Base-by-base conservation (phyloP, 2,329 filamentous ascomycete genomes). In the Paramyrothecium sp. region DNA sequence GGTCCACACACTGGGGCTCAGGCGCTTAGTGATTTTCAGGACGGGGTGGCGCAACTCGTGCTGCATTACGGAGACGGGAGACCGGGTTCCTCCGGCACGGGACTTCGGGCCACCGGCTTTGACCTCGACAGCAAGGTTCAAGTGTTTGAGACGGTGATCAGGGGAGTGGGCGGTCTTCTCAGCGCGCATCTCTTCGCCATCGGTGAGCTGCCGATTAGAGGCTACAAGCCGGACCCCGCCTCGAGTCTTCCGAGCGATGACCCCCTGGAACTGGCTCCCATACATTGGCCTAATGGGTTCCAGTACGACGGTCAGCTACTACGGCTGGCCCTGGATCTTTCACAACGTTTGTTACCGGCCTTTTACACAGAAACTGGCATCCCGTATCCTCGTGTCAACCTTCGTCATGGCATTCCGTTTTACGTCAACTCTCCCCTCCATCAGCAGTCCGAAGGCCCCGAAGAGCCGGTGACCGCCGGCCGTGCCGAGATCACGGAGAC, bases 41-140 rank as follows among this genome's bases (percentile, higher is more conserved):
- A 90, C 60, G 92, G 92, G 21, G 83, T 97, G 26, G 81, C 84
- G 58, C 81, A 88, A 54, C 79, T 98, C 64, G 89, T 97, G 3
- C 79, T 86, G 62, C 80, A 95, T 65, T 98, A 97, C 71, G 94
- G 94, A 3, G 93, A 97, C 73, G 94, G 93, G 2, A 87, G 86
- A 30, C 75, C 80, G 10, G 89, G 90, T 3, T 79, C 84, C 16
- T 81, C 81, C 5, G 91, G 90, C 7, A 81, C 85, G 67, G 94
- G 94, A 3, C 79, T 83, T 57, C 82, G 92, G 61, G 87, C 88
- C 3, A 84, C 87, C 55, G 95, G 92, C 0, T 99, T 99, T 67
- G 92, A 99, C 72, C 79, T 97, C 46, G 94, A 99, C 74, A 97
- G 93, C 77, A 99, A 98, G 75, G 95, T 99, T 2, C 94, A 99